Evolutionary conservation across 1,284 basidiomycete genomes (phyloP), one percentile per base, ranked within the genome.

Genomic region (Sporisorium graminicola): DNA sequence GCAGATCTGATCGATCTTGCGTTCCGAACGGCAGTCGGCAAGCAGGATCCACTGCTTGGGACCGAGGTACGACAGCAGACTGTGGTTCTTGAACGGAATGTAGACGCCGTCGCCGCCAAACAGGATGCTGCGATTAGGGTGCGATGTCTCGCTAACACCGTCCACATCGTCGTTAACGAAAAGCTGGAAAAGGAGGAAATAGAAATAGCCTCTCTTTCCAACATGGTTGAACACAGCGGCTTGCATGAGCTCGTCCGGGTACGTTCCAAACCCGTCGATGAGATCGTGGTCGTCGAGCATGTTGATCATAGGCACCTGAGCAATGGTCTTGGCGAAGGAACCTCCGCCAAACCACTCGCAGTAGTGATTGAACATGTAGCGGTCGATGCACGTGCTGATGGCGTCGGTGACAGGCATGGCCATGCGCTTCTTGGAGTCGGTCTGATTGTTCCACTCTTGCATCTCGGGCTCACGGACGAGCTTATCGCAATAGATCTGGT

Each of bases 251-350:
- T 81, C 73, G 58, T 85, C 82, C 0, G 81, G 67, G 44, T 85
- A 94, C 79, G 92, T 94, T 74, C 93, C 93, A 84, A 94, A 98
- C 7, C 95, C 95, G 82, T 98, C 94, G 77, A 97, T 97, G 89
- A 90, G 79, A 63, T 86, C 89, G 81, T 90, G 90, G 74, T 90
- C 90, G 78, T 90, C 90, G 42, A 90, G 86, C 88, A 90, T 89
- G 84, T 89, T 89, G 62, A 86, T 65, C 95, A 98, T 98, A 14
- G 95, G 89, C 42, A 90, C 88, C 10, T 86, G 91, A 62, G 93
- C 91, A 85, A 97, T 98, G 5, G 95, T 94, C 60, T 92, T 89
- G 1, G 94, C 93, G 86, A 98, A 99, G 0, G 94, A 94, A 9
- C 95, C 95, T 52, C 90, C 90, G 65, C 94, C 89, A 87, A 97